Conservation (phyloP, 305 asterid genomes). For the Fraxinus albicans region DNA sequence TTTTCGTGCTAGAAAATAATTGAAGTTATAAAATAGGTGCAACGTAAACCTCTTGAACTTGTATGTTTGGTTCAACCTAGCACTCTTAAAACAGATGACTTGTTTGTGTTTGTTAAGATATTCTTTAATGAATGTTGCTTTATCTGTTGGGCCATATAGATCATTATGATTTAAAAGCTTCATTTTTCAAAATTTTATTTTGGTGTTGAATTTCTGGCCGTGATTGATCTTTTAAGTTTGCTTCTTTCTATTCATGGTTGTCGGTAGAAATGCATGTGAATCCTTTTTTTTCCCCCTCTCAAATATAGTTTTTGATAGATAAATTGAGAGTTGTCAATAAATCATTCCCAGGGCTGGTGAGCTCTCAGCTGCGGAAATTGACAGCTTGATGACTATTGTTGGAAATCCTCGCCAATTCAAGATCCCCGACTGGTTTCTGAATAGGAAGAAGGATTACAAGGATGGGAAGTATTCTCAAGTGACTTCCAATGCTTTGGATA, state of each 20-base stretch:
- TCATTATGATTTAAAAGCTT: not conserved
- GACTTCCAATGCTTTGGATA: constrained; percentile 81
- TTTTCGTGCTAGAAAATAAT: not conserved
- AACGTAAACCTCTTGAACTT: not conserved
- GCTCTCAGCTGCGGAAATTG: constrained; percentile 70
- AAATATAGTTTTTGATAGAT: not conserved
- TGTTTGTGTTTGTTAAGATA: not conserved
- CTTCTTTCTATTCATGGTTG: not conserved
- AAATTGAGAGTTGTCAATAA: not conserved
- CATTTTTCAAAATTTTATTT: not conserved
- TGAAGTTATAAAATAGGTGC: not conserved
- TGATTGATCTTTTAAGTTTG: not conserved
- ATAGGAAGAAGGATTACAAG: constrained; percentile 90
- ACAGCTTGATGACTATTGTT: constrained; percentile 73
- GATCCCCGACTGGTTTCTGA: constrained; percentile 89
- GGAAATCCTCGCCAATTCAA: constrained; percentile 85
- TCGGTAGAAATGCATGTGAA: not conserved
- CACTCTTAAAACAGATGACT: not conserved
- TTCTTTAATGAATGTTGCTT: not conserved
- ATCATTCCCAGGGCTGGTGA: constrained; percentile 66
- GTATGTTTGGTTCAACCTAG: not conserved
- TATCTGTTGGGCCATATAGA: not conserved
- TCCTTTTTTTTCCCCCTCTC: not conserved
- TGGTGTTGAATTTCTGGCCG: not conserved
- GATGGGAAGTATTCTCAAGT: constrained; percentile 82